phyloP scores from a whole-genome alignment of 2,329 filamentous ascomycete genomes.

The Gaeumannomyces sp. region DNA sequence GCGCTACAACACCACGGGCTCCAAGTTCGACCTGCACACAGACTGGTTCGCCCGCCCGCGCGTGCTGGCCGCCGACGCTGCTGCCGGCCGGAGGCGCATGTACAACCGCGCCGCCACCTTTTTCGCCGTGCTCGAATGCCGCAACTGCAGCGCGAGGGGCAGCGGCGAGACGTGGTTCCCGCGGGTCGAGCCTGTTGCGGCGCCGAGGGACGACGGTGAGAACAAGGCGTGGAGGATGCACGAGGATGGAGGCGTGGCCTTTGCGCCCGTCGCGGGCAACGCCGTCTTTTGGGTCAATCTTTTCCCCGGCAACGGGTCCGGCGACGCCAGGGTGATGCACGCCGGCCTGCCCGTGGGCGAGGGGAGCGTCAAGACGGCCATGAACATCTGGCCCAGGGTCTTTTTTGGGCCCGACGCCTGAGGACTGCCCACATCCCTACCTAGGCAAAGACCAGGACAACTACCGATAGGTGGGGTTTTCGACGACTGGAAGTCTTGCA shows the following conservation, averaged over 20 bases:
- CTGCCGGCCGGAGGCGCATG: constrained; percentile 17
- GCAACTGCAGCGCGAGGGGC: constrained; percentile 19
- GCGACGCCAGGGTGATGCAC: constrained; percentile 27
- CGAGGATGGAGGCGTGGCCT: constrained; percentile 30
- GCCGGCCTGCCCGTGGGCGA: constrained; percentile 31
- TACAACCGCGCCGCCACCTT: constrained; percentile 32
- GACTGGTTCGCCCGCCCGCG: constrained; percentile 29
- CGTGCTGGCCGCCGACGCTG: constrained; percentile 16
- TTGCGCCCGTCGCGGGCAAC: constrained; percentile 31
- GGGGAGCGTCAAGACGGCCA: constrained; percentile 32
- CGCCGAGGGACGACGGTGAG: neutral
- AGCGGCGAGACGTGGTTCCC: constrained; percentile 35
- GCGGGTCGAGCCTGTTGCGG: constrained; percentile 16
- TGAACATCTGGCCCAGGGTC: constrained; percentile 35
- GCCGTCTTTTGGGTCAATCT: constrained; percentile 38
- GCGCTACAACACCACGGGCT: constrained; percentile 27
- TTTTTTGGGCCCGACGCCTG: constrained; percentile 22
- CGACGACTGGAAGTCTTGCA: no score
- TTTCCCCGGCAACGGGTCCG: constrained; percentile 28
- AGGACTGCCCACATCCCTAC: no score
- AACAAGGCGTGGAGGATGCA: constrained; percentile 25
- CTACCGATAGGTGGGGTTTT: neutral
- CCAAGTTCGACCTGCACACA: constrained; percentile 31
- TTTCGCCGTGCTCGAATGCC: constrained; percentile 29
- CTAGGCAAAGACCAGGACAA: neutral